phyloP scores from a whole-genome alignment of 495 filamentous ascomycete species.

The Darksidea phi region DNA sequence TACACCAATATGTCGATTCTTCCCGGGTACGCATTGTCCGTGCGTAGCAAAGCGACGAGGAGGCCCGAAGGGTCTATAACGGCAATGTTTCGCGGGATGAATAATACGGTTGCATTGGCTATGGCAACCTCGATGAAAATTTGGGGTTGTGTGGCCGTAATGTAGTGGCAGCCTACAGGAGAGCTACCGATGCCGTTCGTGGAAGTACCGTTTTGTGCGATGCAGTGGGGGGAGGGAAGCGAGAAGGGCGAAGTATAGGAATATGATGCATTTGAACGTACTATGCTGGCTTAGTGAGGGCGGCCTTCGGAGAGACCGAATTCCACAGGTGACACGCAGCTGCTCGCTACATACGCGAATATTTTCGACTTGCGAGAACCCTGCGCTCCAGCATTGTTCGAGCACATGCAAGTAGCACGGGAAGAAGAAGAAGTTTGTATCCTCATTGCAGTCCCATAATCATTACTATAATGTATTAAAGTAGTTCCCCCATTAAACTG shows the following conservation, averaged over 20 bases:
- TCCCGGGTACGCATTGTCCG: slow-evolving; percentile 13
- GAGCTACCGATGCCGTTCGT: slow-evolving; percentile 16
- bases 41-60: slow-evolving; percentile 17
- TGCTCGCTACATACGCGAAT: too few relatives aligned
- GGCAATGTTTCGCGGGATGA: slow-evolving; percentile 16
- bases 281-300: too few relatives aligned
- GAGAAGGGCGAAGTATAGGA: background rate
- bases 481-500: too few relatives aligned
- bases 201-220: background rate
- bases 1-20: slow-evolving; percentile 14
- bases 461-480: too few relatives aligned
- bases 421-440: too few relatives aligned
- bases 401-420: too few relatives aligned
- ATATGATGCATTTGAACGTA: too few relatives aligned
- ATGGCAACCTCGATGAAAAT: slow-evolving; percentile 9
- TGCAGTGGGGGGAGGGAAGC: background rate
- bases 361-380: too few relatives aligned
- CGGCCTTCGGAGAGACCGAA: too few relatives aligned
- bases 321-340: too few relatives aligned
- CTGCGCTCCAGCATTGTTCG: too few relatives aligned
- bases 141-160: slow-evolving; percentile 12
- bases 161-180: slow-evolving; percentile 9
- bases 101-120: slow-evolving; percentile 2
- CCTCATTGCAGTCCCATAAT: too few relatives aligned
- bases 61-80: slow-evolving; percentile 20